Conservation (phyloP, 1,284 basidiomycete genomes). For the Sporisorium iseilematis-ciliati region DNA sequence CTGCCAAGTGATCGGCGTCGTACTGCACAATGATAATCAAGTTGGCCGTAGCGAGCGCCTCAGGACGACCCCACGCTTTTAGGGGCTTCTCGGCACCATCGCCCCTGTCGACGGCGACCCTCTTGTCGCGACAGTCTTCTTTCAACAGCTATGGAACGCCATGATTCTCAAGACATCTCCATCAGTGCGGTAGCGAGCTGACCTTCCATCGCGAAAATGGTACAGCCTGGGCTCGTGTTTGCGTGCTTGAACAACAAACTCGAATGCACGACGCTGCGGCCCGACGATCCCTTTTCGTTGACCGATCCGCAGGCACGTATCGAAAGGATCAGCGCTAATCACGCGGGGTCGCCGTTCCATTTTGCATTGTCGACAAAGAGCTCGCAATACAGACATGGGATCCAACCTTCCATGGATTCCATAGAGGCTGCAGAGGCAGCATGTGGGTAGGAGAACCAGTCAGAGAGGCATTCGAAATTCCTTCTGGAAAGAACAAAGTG, state of each 20-base stretch:
- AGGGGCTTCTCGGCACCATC: slow-evolving; percentile 3
- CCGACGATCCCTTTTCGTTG: slow-evolving; percentile 9
- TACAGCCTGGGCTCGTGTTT: not conserved
- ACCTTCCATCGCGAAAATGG: not conserved
- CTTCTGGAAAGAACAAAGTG: slow-evolving; percentile 23
- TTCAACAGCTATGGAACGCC: not conserved
- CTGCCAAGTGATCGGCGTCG: not conserved
- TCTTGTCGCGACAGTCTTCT: too few relatives aligned
- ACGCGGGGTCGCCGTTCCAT: not conserved
- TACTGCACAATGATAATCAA: slow-evolving; percentile 2
- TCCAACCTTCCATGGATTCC: not conserved
- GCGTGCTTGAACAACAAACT: not conserved
- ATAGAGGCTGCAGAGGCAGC: not conserved
- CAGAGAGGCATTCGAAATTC: slow-evolving; percentile 16
- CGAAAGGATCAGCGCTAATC: not conserved
- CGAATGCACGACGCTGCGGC: slow-evolving; percentile 11
- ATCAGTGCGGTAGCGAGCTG: not conserved
- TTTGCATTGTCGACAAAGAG: too few relatives aligned
- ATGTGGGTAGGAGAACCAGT: not conserved
- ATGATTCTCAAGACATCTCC: not conserved
- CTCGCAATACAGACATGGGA: not conserved
- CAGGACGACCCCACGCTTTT: not conserved
- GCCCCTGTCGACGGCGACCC: slow-evolving; percentile 2
- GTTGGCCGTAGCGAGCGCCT: not conserved
- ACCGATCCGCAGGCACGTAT: too few relatives aligned